Evolutionary conservation across 139 green algal genomes (phyloP).

Genomic region (Chlamydomonas sphaeroides): DNA sequence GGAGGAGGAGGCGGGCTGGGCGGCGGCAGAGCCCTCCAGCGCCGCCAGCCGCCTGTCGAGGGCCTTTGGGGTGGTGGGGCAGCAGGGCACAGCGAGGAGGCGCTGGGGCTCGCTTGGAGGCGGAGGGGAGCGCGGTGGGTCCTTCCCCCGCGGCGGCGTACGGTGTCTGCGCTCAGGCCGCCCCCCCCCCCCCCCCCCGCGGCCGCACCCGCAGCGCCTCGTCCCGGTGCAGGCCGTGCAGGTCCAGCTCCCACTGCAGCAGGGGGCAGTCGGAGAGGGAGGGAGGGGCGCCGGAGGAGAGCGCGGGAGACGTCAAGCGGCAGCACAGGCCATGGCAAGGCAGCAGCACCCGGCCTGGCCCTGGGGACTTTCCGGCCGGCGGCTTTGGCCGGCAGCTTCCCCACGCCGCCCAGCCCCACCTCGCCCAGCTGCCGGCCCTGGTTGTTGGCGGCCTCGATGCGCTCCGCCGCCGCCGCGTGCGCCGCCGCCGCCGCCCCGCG

Average conservation of each 20-base stretch:
- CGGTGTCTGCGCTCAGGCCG: too few relatives aligned
- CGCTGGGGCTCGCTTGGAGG: too few relatives aligned
- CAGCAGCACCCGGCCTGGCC: too few relatives aligned
- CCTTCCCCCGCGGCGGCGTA: too few relatives aligned
- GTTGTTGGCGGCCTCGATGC: constrained; percentile 20
- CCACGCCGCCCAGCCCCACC: not conserved
- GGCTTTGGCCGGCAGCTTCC: not conserved
- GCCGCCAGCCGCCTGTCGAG: not conserved
- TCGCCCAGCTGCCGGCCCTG: constrained; percentile 6
- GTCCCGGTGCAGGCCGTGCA: constrained; percentile 13
- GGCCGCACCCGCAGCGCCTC: constrained; percentile 15
- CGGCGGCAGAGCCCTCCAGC: not conserved
- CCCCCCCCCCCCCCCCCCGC: not conserved
- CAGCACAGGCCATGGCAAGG: not conserved
- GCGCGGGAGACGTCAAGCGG: not conserved
- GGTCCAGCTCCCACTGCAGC: constrained; percentile 28
- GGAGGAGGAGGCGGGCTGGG: not conserved
- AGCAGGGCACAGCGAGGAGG: too few relatives aligned
- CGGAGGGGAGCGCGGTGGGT: too few relatives aligned
- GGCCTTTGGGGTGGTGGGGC: not conserved
- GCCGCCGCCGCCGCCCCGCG: not conserved
- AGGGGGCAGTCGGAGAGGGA: not conserved
- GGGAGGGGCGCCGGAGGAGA: not conserved
- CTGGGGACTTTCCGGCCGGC: too few relatives aligned
- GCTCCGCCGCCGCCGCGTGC: constrained; percentile 9